phyloP scores from a whole-genome alignment of 257 asterid species.

The Solanum piurae region DNA sequence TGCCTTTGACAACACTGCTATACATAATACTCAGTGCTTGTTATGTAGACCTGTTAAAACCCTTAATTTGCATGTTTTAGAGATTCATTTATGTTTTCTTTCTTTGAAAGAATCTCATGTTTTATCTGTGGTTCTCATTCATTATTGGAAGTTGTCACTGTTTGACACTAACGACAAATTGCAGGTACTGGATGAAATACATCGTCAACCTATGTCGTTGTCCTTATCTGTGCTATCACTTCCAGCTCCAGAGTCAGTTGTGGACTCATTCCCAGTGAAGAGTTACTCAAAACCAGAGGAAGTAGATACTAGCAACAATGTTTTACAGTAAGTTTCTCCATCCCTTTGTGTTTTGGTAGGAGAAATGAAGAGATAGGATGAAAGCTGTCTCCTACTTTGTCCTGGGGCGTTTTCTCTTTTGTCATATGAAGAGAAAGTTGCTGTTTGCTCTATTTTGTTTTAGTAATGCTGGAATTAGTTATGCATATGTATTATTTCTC shows the following conservation, averaged over 20 bases:
- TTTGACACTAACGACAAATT: not conserved
- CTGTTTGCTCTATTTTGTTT: not conserved
- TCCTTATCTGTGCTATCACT: slow-evolving; percentile 62
- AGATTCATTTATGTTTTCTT: not conserved
- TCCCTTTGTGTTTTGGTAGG: not conserved
- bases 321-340: slow-evolving; percentile 48
- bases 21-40: not conserved
- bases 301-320: slow-evolving; percentile 29
- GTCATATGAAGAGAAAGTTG: not conserved
- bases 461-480: not conserved
- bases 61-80: not conserved
- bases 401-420: not conserved
- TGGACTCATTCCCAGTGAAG: slow-evolving; percentile 80
- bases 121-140: not conserved
- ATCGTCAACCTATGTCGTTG: slow-evolving; percentile 71
- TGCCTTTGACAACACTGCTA: not conserved
- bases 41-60: not conserved
- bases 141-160: not conserved
- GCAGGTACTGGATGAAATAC: slow-evolving; percentile 92
- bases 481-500: not conserved
- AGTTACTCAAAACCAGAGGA: slow-evolving; percentile 36
- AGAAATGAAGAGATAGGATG: not conserved
- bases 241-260: slow-evolving; percentile 90
- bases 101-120: not conserved
- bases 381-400: not conserved